Conservation (phyloP, 75 land plant genomes). For the Cunninghamia lanceolata region DNA sequence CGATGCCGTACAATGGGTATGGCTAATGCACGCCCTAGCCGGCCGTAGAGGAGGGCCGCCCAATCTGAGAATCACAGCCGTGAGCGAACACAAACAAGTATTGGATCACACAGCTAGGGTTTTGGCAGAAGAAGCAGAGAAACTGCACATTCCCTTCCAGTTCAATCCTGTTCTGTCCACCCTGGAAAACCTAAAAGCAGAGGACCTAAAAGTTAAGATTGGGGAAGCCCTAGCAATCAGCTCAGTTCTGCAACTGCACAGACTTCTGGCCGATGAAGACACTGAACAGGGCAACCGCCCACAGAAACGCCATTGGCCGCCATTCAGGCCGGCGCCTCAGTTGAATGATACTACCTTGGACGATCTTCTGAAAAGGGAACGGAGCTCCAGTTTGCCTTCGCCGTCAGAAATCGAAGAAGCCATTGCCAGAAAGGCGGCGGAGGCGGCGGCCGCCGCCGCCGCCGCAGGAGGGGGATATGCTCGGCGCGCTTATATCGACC, state of each 20-base stretch:
- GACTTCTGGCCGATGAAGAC: constrained; percentile 38
- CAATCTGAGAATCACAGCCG: constrained; percentile 66
- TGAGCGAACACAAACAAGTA: constrained; percentile 51
- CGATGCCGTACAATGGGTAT: constrained; percentile 63
- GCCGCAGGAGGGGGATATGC: not conserved
- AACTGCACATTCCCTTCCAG: constrained; percentile 71
- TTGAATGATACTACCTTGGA: not conserved
- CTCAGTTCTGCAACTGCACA: constrained; percentile 57
- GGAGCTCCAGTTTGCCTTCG: not conserved
- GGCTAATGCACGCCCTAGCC: constrained; percentile 48
- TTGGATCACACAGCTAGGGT: constrained; percentile 39
- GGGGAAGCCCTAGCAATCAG: constrained; percentile 70
- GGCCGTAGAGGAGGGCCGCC: constrained; percentile 70
- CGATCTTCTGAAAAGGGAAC: not conserved
- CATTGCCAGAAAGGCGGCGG: not conserved
- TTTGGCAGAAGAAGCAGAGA: constrained; percentile 63
- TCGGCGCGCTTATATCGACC: constrained; percentile 16
- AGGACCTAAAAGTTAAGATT: constrained; percentile 50
- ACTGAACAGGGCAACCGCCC: not conserved
- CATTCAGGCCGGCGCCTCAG: not conserved
- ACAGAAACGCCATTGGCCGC: not conserved
- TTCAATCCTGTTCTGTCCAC: constrained; percentile 52
- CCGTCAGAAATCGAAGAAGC: not conserved
- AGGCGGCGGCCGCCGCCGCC: not conserved
- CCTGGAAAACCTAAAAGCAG: constrained; percentile 43